These are phyloP conservation scores for Pleomassaria siparia DNA, from an alignment of 2,329 filamentous ascomycete species.

Conservation along the genomic window DNA sequence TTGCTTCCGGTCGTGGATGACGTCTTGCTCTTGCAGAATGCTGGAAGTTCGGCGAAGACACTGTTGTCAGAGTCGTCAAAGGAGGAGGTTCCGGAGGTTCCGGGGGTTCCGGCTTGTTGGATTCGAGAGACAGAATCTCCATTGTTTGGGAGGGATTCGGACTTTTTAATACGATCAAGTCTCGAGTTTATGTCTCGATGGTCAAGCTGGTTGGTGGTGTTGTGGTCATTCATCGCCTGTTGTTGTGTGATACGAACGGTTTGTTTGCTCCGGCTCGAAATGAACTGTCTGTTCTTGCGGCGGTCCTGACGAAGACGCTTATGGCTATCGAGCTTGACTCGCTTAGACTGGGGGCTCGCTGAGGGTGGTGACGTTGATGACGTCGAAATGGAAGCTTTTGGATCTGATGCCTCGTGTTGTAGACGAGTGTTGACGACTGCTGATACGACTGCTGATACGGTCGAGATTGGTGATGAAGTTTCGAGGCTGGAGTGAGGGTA, in stretches of 20 bases:
- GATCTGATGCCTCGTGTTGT: constrained; percentile 2
- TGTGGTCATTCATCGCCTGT: constrained; percentile 33
- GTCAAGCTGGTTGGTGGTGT: constrained; percentile 18
- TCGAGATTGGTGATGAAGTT: too few relatives aligned
- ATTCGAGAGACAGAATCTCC: constrained; percentile 16
- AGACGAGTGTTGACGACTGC: constrained; percentile 2
- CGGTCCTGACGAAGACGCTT: constrained; percentile 2
- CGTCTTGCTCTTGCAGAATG: constrained; percentile 31
- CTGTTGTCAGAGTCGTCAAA: constrained; percentile 18
- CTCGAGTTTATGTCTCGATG: constrained; percentile 11
- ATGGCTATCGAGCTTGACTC: not conserved
- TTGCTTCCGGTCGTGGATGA: constrained; percentile 24
- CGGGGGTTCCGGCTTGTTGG: constrained; percentile 19
- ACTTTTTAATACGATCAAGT: constrained; percentile 7
- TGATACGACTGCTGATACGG: not conserved
- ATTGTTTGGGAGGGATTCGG: constrained; percentile 4
- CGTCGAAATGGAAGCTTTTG: not conserved
- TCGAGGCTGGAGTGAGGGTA: not conserved
- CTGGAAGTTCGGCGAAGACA: constrained; percentile 12
- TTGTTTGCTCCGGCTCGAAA: constrained; percentile 14
- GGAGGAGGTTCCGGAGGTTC: constrained; percentile 34
- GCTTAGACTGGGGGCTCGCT: constrained; percentile 3
- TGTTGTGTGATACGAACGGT: constrained; percentile 6
- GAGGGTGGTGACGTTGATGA: constrained; percentile 5
- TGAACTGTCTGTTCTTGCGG: constrained; percentile 6